phyloP scores from a whole-genome alignment of 2,329 filamentous ascomycete genomes.

The Calonectria pauciramosa region DNA sequence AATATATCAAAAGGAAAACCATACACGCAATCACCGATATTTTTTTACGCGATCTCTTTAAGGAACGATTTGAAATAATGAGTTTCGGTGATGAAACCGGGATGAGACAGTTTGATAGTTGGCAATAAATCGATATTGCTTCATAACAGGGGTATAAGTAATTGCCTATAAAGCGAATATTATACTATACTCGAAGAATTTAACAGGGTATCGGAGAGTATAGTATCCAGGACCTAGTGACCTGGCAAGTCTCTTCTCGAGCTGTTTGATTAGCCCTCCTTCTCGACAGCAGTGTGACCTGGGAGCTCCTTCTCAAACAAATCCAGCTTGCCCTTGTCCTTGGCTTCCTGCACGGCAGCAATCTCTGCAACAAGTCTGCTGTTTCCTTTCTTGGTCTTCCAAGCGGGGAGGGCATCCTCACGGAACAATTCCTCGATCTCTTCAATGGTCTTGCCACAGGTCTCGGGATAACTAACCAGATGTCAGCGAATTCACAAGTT shows the following conservation, averaged over 20 bases:
- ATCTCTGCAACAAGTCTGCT: slow-evolving; percentile 24
- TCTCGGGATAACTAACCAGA: neutral
- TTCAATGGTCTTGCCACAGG: neutral
- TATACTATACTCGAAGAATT: neutral
- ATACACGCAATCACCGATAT: too few species aligned
- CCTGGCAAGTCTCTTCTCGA: neutral
- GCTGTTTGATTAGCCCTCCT: slow-evolving; percentile 1
- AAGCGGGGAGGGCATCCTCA: neutral
- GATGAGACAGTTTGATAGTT: neutral
- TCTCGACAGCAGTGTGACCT: slow-evolving; percentile 4
- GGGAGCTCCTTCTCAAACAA: neutral
- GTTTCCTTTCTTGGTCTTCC: slow-evolving; percentile 29
- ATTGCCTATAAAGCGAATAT: neutral
- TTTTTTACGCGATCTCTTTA: too few species aligned
- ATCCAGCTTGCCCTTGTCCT: slow-evolving; percentile 25
- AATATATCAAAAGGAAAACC: too few species aligned
- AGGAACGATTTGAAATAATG: too few species aligned
- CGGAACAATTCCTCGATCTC: neutral
- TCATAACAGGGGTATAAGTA: neutral
- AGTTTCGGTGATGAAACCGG: neutral
- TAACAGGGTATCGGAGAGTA: neutral
- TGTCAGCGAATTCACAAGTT: neutral
- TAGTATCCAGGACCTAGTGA: neutral
- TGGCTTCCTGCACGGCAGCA: slow-evolving; percentile 11
- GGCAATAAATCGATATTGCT: neutral